Percentiles rank a stretch among this genome's conserved stretches.
Conservation (phyloP, 2,329 filamentous ascomycete species). For the Fusarium tupiense region DNA sequence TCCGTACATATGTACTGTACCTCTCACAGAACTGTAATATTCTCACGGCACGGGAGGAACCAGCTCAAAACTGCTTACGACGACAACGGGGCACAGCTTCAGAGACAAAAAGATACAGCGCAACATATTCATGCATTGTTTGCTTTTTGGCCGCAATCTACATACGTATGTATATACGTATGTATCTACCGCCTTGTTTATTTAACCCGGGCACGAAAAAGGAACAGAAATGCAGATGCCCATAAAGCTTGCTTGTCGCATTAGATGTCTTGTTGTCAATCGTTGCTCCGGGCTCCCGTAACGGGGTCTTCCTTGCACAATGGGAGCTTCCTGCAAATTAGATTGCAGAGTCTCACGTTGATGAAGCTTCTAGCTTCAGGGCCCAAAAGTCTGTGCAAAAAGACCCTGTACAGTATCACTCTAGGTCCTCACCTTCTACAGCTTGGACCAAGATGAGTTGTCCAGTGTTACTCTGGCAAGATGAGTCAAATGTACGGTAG, state of each 20-base stretch:
- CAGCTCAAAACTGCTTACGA: constrained; percentile 27
- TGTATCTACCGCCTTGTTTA: constrained; percentile 3
- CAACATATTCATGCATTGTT: not conserved
- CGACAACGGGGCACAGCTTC: constrained; percentile 20
- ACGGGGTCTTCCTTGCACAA: constrained; percentile 30
- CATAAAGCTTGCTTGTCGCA: constrained; percentile 12
- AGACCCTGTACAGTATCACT: constrained; percentile 3
- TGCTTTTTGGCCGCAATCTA: not conserved
- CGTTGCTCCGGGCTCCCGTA: constrained; percentile 15
- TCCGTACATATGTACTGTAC: not conserved
- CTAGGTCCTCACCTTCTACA: constrained; percentile 1
- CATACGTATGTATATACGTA: too few relatives aligned
- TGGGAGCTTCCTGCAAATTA: constrained; percentile 6
- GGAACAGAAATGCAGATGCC: not conserved
- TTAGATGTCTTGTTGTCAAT: constrained; percentile 12
- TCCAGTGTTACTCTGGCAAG: constrained; percentile 33
- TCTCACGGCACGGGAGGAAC: constrained; percentile 17
- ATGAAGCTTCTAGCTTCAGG: constrained; percentile 9
- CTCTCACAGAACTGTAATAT: constrained; percentile 3
- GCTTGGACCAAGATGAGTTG: constrained; percentile 34
- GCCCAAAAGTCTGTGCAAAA: constrained; percentile 15
- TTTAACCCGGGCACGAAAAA: constrained; percentile 4
- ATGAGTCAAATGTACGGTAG: constrained; percentile 28
- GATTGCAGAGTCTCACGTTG: constrained; percentile 21
- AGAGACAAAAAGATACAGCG: constrained; percentile 6